phyloP scores from a whole-genome alignment of 805 yeast species.

The Spathaspora sp. region DNA sequence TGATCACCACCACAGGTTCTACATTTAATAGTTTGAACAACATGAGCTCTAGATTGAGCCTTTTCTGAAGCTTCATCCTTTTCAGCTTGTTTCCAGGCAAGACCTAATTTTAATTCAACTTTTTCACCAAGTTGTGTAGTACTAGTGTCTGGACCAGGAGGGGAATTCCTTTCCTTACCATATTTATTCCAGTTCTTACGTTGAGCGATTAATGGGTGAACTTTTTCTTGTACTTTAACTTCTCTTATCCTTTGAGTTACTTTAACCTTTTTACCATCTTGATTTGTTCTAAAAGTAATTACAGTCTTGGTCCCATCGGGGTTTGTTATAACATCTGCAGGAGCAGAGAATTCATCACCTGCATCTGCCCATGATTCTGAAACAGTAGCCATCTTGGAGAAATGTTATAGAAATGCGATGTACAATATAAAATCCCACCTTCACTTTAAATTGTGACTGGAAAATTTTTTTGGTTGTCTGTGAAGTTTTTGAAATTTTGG shows the following conservation, averaged over 20 bases:
- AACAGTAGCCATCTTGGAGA: conserved; percentile 27
- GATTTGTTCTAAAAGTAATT: conserved; percentile 68
- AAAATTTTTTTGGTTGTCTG: neutral
- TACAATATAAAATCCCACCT: neutral
- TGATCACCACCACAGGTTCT: conserved; percentile 94
- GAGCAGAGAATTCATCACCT: conserved; percentile 67
- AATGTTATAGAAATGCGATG: neutral
- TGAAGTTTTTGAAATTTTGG: neutral
- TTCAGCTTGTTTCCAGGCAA: conserved; percentile 74
- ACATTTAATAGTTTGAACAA: conserved; percentile 56
- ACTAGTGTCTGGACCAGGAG: conserved; percentile 83
- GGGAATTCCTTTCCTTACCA: conserved; percentile 70
- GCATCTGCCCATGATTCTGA: conserved; percentile 68
- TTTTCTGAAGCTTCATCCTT: conserved; percentile 62
- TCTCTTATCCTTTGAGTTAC: conserved; percentile 83
- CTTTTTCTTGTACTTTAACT: conserved; percentile 72
- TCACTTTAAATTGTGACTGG: neutral
- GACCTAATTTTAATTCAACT: conserved; percentile 69
- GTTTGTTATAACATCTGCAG: conserved; percentile 75
- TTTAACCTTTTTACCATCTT: conserved; percentile 79
- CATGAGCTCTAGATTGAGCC: conserved; percentile 42
- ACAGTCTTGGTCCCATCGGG: conserved; percentile 89
- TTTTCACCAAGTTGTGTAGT: conserved; percentile 89
- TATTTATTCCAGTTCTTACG: conserved; percentile 87
- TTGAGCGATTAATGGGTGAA: conserved; percentile 80